Conservation (phyloP, 768 basidiomycete genomes). For the Pleurotus tuoliensis region DNA sequence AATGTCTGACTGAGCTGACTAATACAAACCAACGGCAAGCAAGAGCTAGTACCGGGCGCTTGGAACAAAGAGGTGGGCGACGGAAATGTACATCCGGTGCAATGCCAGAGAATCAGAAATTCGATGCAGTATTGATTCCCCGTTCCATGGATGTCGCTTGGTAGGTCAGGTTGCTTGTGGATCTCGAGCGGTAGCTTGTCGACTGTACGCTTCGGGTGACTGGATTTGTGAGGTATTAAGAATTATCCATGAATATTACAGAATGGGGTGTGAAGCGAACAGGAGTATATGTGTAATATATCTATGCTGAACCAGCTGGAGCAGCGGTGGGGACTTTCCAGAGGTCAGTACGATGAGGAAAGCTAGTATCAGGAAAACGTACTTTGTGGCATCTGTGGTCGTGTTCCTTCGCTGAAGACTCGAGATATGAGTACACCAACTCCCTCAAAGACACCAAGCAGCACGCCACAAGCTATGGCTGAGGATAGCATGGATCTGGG, state of each 20-base stretch:
- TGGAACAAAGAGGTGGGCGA: too few relatives aligned
- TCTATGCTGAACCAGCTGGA: constrained; percentile 1
- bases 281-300: neutral
- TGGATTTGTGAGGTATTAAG: neutral
- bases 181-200: too few relatives aligned
- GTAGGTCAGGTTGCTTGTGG: too few relatives aligned
- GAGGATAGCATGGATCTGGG: constrained; percentile 87
- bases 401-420: constrained; percentile 79
- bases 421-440: constrained; percentile 91
- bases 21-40: too few relatives aligned
- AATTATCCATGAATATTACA: constrained; percentile 8
- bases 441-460: constrained; percentile 92
- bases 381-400: constrained; percentile 80
- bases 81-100: too few relatives aligned
- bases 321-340: constrained; percentile 1
- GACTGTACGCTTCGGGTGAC: too few relatives aligned
- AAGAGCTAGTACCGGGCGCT: too few relatives aligned
- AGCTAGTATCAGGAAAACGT: constrained; percentile 24
- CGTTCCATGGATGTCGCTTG: too few relatives aligned
- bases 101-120: too few relatives aligned
- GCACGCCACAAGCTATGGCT: constrained; percentile 94
- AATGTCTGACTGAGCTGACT: too few relatives aligned
- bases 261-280: neutral
- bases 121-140: too few relatives aligned
- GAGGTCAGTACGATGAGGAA: neutral